Base-by-base conservation (phyloP, 345 rosid species). In the Citrus cavaleriei region DNA sequence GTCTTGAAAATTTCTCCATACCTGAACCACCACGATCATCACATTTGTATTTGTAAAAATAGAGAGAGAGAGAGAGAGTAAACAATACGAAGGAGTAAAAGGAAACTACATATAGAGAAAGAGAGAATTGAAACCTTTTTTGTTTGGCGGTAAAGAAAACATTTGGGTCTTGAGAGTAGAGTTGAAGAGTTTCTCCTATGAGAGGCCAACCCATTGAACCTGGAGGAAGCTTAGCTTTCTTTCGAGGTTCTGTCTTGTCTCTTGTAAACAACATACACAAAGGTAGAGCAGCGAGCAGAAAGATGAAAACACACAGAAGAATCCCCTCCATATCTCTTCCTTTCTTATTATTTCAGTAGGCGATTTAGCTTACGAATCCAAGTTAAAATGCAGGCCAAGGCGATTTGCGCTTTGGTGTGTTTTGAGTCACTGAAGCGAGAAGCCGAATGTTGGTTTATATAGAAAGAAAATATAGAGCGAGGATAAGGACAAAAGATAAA, bases 1-100 rank as follows among this genome's bases (percentile, higher is more conserved):
- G 92, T 93, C 87, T 93, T 93, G 93, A 95, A 95, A 71, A 95
- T 91, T 87, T 95, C 94, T 30, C 99, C 98, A 38, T 92, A 89
- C 79, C 98, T 93, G 63, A 55, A 76, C 40, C 58, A 27, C 65
- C 66, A 68, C 55, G 78, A 24, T 72, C 63, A 38, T 22, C 68
- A 27, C 72, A 68, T 72, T 49, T 69, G 58, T 58, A 42, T 57
- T 25, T 22, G 59, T 59, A 65, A n/a, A 4, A 68, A 62, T 12
- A 57, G 67, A 42, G 3, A 46, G 24, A 68, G 42, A 16, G 38
- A 40, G 25, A 8, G 27, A 27, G 27, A 6, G n/a, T 8, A 9
- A 28, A 7, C 34, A 10, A 28, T 27, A n/a, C 28, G 25, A 3
- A 63, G 38, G 49, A 42, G 12, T 12, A 42, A 2, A 42, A 46